Percentiles rank a stretch among this genome's conserved stretches.
Evolutionary conservation across 148 eudicot species (phyloP).

Genomic region (Arctostaphylos glauca): DNA sequence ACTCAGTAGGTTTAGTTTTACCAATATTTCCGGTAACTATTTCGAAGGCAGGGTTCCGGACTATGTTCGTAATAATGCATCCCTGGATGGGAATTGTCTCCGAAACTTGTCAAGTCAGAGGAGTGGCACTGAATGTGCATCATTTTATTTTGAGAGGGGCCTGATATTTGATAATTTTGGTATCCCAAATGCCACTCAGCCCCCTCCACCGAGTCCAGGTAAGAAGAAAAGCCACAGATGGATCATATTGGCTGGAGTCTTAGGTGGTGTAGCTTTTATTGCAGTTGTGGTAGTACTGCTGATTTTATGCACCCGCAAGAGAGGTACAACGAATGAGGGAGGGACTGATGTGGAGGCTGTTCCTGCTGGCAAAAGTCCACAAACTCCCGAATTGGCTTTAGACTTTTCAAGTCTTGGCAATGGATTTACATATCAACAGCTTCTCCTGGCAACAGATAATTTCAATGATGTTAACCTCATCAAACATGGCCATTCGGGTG

Average conservation of each 20-base stretch:
- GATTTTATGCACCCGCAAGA: conserved; percentile 50
- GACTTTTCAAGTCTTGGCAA: conserved; percentile 67
- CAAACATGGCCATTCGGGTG: conserved; percentile 90
- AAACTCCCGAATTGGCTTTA: conserved; percentile 42
- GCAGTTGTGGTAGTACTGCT: conserved; percentile 36
- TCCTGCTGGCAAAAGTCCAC: conserved; percentile 46
- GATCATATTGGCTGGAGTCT: conserved; percentile 62
- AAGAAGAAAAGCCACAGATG: conserved; percentile 36
- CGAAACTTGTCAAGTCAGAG: conserved; percentile 53
- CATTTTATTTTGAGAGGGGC: conserved; percentile 59
- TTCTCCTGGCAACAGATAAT: conserved; percentile 63
- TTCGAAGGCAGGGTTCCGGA: conserved; percentile 63
- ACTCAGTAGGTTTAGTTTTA: conserved; percentile 48
- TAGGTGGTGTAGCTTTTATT: conserved; percentile 67
- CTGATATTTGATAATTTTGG: conserved; percentile 75
- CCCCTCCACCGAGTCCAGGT: conserved; percentile 23
- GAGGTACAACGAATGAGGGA: conserved; percentile 38
- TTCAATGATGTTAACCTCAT: conserved; percentile 67
- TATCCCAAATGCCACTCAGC: conserved; percentile 36
- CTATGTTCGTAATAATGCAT: conserved; percentile 33
- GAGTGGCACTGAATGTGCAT: conserved; percentile 44
- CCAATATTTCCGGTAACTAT: conserved; percentile 63
- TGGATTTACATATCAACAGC: conserved; percentile 70
- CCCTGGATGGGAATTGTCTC: conserved; percentile 62
- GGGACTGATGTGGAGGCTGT: conserved; percentile 60